Evolutionary conservation across 2,329 filamentous ascomycete species (phyloP), one percentile per base, ranked within the genome.

Genomic region (Fusarium nygamai): DNA sequence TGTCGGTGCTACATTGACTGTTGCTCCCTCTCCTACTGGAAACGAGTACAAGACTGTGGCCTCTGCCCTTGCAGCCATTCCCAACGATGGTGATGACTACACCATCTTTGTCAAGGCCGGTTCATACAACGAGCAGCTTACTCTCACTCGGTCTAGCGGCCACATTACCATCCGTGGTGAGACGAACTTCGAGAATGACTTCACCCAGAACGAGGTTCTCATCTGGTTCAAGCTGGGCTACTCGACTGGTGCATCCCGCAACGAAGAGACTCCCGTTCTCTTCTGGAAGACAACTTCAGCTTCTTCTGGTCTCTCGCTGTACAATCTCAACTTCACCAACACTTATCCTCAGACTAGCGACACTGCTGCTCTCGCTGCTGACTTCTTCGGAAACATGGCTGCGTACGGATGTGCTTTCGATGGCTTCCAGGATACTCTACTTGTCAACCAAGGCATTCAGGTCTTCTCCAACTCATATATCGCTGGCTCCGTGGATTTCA

Each of bases 301-400:
- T 67, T 83, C 84, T 2, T 78, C 81, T 13, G 85, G 87, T 64
- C 81, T 91, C 64, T 88, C 87, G 67, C 80, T 91, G 33, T 92
- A 92, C 82, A 92, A 92, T 71, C 82, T 92, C 76, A 90, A 87
- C 70, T 81, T 87, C 12, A 81, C 82, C n/a, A 87, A 87, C 73
- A 82, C 81, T 0, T 85, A 83, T 64, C 82, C 80, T 8, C 85
- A 87, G 72, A 86, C 63, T 6, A 78, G 83, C 14, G 82, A 86
- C 43, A 85, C 85, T 1, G 78, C 87, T 12, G 83, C 82, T 19
- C 82, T 85, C 3, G 81, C 81, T 6, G 81, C 78, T 6, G 79
- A 82, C 57, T 80, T 83, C 53, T 82, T 80, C 36, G 82, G 81
- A 17, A 69, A 70, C 38, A 75, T 78, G 74, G 76, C 72, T 1